phyloP scores from a whole-genome alignment of 1,284 basidiomycete genomes.

The Rhodotorula sp. region DNA sequence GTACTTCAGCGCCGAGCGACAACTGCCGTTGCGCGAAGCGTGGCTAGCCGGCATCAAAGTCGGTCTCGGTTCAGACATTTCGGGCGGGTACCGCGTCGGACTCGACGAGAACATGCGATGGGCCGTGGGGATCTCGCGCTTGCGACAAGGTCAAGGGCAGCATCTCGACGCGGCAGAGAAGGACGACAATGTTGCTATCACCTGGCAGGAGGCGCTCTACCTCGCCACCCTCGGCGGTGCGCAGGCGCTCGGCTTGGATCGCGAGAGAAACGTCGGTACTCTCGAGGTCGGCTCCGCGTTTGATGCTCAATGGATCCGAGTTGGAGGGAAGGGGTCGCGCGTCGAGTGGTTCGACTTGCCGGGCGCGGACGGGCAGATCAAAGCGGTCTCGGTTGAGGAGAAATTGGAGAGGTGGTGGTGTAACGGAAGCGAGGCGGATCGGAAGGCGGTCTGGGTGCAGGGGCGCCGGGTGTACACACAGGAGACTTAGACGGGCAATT shows the following conservation, averaged over 20 bases:
- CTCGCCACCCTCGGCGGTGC: constrained; percentile 76
- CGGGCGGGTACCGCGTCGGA: constrained; percentile 74
- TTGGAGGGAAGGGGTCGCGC: constrained; percentile 35
- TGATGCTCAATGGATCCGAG: constrained; percentile 71
- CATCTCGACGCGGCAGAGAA: neutral
- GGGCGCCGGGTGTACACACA: constrained; percentile 50
- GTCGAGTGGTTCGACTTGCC: constrained; percentile 42
- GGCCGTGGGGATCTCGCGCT: constrained; percentile 66
- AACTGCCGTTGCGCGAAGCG: constrained; percentile 71
- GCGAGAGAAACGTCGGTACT: constrained; percentile 51
- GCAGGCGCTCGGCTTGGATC: constrained; percentile 59
- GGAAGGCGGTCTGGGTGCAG: constrained; percentile 69
- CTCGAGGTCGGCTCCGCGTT: constrained; percentile 70
- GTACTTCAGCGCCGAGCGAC: constrained; percentile 69
- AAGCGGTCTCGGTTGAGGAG: constrained; percentile 49
- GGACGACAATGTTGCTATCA: constrained; percentile 49
- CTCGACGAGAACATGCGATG: constrained; percentile 74
- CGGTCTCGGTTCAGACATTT: constrained; percentile 77
- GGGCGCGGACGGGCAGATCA: constrained; percentile 46
- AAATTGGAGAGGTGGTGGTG: constrained; percentile 85
- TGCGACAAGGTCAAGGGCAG: constrained; percentile 55
- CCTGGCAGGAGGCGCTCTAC: constrained; percentile 75
- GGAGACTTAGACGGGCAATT: neutral
- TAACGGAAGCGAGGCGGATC: constrained; percentile 66
- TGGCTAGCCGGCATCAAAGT: constrained; percentile 62